A percentile compares a stretch with the other conserved stretches of the same genome.
phyloP scores from a whole-genome alignment of 2,329 filamentous ascomycete genomes.

The Ophiostoma sp. region DNA sequence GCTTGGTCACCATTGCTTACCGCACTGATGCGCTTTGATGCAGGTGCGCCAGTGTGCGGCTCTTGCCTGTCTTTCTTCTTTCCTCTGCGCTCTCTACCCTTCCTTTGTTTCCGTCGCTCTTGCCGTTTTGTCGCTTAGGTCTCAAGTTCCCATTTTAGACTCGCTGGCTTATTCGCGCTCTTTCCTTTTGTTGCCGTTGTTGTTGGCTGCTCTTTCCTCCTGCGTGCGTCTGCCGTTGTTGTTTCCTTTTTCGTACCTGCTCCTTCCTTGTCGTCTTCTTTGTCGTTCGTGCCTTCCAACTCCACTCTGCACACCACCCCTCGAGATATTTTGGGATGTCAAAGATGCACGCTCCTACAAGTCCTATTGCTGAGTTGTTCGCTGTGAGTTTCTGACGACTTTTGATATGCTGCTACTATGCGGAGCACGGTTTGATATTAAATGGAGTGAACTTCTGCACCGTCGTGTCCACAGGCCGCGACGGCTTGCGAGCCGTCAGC shows the following conservation, averaged over 20 bases:
- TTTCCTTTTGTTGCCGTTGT: neutral
- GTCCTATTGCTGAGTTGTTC: too few species aligned
- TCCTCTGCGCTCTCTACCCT: neutral
- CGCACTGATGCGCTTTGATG: neutral
- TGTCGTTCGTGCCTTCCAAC: slow-evolving; percentile 4
- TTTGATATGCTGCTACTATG: too few species aligned
- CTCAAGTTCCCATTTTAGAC: too few species aligned
- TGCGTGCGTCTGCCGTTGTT: neutral
- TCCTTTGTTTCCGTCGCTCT: neutral
- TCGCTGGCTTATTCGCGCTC: too few species aligned
- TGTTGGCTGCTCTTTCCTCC: neutral
- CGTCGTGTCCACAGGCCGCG: neutral
- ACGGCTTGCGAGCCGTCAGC: neutral
- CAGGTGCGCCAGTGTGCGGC: neutral
- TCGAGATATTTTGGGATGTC: neutral
- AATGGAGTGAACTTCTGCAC: neutral
- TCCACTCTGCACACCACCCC: slow-evolving; percentile 15
- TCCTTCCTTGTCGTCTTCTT: neutral
- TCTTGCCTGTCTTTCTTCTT: neutral
- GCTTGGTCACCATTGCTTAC: neutral
- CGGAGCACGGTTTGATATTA: too few species aligned
- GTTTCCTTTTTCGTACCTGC: neutral
- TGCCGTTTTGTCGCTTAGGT: neutral
- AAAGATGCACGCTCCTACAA: too few species aligned
- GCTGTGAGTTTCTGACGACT: too few species aligned